A percentile compares a stretch with the other conserved stretches of the same genome.
These are phyloP conservation scores for Ganoderma sp. DNA, from an alignment of 1,284 basidiomycete genomes.

Conservation along the genomic window DNA sequence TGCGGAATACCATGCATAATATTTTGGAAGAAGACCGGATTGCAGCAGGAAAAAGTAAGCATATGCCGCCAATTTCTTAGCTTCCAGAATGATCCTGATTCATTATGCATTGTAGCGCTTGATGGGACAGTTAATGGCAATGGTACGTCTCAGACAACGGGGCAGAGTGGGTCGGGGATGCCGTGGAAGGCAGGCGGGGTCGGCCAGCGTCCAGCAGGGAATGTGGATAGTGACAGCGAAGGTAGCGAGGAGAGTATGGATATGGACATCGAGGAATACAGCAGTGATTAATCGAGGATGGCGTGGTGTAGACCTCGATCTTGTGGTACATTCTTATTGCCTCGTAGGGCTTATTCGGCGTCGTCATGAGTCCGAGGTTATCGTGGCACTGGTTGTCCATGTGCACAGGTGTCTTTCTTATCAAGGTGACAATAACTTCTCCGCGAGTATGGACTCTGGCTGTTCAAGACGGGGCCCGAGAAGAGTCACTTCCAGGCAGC, in stretches of 20 bases:
- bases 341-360: not conserved
- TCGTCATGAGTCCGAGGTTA: not conserved
- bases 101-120: constrained; percentile 1
- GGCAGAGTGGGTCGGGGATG: constrained; percentile 1
- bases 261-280: constrained; percentile 28
- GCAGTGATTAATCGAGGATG: constrained; percentile 22
- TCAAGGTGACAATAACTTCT: not conserved
- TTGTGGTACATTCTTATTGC: not conserved
- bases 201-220: constrained; percentile 7
- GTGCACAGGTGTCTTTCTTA: not conserved
- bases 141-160: constrained; percentile 16
- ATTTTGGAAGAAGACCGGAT: constrained; percentile 36
- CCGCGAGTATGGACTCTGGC: not conserved
- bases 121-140: constrained; percentile 12
- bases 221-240: constrained; percentile 27
- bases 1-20: constrained; percentile 43
- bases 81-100: not conserved
- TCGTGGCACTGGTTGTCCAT: not conserved
- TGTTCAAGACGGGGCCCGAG: too few relatives aligned
- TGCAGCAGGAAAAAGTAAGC: constrained; percentile 19
- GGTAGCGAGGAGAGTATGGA: constrained; percentile 32
- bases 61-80: too few relatives aligned
- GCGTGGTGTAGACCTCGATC: not conserved
- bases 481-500: too few relatives aligned
- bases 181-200: constrained; percentile 8